Evolutionary conservation across 306 rosid genomes (phyloP), one percentile per base, ranked within the genome.

Genomic region (Cucumis melo): DNA sequence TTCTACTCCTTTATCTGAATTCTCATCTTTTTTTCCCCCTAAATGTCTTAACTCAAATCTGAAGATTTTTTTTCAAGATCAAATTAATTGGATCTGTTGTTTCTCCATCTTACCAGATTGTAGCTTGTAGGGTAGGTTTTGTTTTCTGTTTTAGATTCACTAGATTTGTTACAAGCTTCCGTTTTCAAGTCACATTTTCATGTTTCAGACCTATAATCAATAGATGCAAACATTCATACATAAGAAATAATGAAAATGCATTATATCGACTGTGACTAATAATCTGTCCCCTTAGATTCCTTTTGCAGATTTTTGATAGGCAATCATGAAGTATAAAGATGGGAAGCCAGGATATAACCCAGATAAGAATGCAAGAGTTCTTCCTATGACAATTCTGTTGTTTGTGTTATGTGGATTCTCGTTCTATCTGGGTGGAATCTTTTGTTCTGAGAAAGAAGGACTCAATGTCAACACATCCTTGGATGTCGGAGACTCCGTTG

Each of bases 361-460:
- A 44, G 92, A 91, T 23, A 93, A 87, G 82, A 82, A 78, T 55
- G 60, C 90, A 60, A 81, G 81, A 81, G 68, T 79, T 80, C 66
- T 95, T 68, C 83, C 88, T 6, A 77, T 83, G 80, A 71, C 91
- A 60, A 74, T 90, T 74, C 82, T 84, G 56, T 20, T 88, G 70
- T 36, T 90, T 78, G 80, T 80, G 67, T 86, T 95, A 19, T 92
- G 98, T 32, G 97, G 97, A 15, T 66, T 90, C 27, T 88, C 97
- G 9, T 95, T 95, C 87, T 95, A 92, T 80, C 87, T 95, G 17
- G 99, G 99, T 57, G 97, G 99, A 76, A 78, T 87, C 70, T 92
- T 87, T 62, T 86, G 89, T 66, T 80, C 91, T 38, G 88, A 87
- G 54, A 87, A 85, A 64, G 80, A 77, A 39, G 83, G 66, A 55